Evolutionary conservation across 208 protist genomes (phyloP), one percentile per base, ranked within the genome.

Genomic region (Angomonas desouzai): DNA sequence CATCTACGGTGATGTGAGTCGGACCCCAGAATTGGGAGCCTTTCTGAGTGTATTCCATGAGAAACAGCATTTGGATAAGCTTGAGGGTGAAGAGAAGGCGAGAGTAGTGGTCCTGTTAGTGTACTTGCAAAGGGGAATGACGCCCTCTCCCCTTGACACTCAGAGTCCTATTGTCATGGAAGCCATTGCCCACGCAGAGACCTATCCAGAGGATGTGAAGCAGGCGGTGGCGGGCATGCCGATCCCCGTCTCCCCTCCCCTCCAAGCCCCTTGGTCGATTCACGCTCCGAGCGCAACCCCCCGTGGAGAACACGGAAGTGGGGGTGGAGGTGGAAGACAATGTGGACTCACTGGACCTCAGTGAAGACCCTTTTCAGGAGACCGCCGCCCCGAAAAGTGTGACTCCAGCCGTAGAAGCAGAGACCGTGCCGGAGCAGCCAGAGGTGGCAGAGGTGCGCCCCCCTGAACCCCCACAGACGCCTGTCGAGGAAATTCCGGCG

Each of bases 51-150:
- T 67, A 20, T 48, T 94, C 25, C 66, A 82, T 18, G 61, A 63
- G 38, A 55, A 43, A 0, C 63, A 62, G 33, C 85, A 81, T 53
- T 32, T 1, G 22, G 49, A n/a, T n/a, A n/a, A n/a, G n/a, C n/a
- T n/a, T n/a, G n/a, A n/a, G n/a, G n/a, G n/a, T 53, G 80, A 81
- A 58, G 68, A 79, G 28, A 67, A 70, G 7, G 88, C 88, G 32
- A 77, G 84, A 43, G 58, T 83, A 18, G 88, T 79, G 32, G 80
- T 94, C 16, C 68, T 94, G 25, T 56, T 91, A 2, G 83, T 81
- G 9, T 75, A 87, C 51, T 60, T 91, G 48, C 88, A 94, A 71
- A 51, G 68, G 43, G 88, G 88, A 57, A 88, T 88, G 80, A 60
- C 48, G 10, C 66, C 77, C 20, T 80, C 88, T 25, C 70, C 82